Percentiles rank a stretch among this genome's conserved stretches.
Conservation (phyloP, 139 green algal species). For the Asterochloris erici region DNA sequence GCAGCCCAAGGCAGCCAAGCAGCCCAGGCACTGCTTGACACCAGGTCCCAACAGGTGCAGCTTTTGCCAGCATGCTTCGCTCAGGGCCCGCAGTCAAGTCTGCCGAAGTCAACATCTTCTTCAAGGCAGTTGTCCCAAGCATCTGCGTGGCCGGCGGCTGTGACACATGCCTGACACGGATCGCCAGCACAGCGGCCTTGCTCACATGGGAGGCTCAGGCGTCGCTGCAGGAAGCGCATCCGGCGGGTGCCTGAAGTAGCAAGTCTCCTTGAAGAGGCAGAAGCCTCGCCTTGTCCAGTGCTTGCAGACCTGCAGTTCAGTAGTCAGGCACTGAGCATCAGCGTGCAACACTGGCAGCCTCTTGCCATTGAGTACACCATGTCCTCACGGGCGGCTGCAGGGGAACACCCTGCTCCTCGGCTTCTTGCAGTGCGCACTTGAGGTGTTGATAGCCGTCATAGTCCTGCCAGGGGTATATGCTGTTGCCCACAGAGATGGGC, state of each 20-base stretch:
- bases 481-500: slow-evolving; percentile 1
- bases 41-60: too few species aligned
- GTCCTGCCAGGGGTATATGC: slow-evolving; percentile 7
- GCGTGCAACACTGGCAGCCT: not conserved
- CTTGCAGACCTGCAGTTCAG: slow-evolving; percentile 30
- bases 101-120: not conserved
- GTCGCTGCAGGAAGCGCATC: slow-evolving; percentile 9
- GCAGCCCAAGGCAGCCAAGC: too few species aligned
- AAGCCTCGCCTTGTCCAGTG: slow-evolving; percentile 34
- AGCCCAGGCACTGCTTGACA: too few species aligned
- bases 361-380: not conserved
- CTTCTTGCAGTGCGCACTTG: slow-evolving; percentile 13
- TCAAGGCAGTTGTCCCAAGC: not conserved
- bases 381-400: not conserved
- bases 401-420: not conserved
- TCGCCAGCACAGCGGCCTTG: not conserved
- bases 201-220: not conserved
- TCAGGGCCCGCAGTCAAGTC: too few species aligned
- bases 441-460: slow-evolving; percentile 17
- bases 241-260: slow-evolving; percentile 27
- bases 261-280: slow-evolving; percentile 30
- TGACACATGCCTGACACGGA: not conserved
- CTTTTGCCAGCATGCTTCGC: not conserved
- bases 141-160: not conserved
- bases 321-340: not conserved